Conservation (phyloP, 1,139 yeast species). For the Yamadazyma atlantica region DNA sequence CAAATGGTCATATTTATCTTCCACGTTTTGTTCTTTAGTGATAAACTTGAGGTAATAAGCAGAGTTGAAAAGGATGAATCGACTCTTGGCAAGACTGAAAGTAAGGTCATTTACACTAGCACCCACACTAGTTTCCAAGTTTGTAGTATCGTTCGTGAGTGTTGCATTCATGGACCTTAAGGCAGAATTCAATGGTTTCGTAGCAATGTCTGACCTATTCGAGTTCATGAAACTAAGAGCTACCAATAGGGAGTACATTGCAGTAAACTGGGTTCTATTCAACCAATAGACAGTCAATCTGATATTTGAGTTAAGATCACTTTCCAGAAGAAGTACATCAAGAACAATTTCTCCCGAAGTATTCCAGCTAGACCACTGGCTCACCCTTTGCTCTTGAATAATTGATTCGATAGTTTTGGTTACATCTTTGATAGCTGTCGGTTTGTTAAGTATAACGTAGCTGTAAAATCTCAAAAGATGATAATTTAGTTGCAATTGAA, state of each 20-base stretch:
- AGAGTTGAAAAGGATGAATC: background rate
- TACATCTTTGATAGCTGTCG: background rate
- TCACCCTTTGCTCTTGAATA: constrained; percentile 21
- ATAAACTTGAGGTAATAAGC: background rate
- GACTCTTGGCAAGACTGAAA: background rate
- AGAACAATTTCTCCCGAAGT: constrained; percentile 22
- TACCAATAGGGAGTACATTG: constrained; percentile 38
- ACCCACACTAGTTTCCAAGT: too few relatives aligned
- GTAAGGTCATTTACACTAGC: background rate
- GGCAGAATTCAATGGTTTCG: constrained; percentile 3
- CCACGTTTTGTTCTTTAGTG: too few relatives aligned
- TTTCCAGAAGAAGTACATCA: background rate
- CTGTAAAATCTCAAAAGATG: background rate
- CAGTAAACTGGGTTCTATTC: constrained; percentile 39
- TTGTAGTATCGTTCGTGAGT: too few relatives aligned
- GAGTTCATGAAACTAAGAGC: constrained; percentile 25
- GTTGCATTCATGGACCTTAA: background rate
- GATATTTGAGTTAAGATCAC: constrained; percentile 1
- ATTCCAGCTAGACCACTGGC: constrained; percentile 25
- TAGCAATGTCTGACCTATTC: background rate
- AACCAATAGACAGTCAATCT: constrained; percentile 34
- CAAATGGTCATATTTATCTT: too few relatives aligned
- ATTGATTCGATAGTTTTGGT: constrained; percentile 22
- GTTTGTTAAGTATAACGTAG: background rate
- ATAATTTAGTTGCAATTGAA: constrained; percentile 11